Conservation (phyloP, 2,329 filamentous ascomycete species). For the Phyllosticta citrichinensis region DNA sequence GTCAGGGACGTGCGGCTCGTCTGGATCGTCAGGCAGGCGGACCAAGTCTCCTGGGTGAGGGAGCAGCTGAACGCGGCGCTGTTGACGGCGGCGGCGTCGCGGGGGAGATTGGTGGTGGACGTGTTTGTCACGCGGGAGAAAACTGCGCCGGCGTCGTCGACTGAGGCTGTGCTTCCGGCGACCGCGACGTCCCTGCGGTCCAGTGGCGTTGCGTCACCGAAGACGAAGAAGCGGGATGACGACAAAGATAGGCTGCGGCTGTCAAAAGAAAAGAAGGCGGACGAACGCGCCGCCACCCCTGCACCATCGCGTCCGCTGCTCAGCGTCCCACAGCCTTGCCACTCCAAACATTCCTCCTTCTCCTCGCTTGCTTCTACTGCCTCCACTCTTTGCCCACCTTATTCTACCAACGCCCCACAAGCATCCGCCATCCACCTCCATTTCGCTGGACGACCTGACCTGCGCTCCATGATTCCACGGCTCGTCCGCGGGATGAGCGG, state of each 20-base stretch:
- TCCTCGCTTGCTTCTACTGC: background rate
- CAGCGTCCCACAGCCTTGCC: background rate
- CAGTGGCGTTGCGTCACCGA: background rate
- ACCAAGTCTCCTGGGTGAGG: constrained; percentile 12
- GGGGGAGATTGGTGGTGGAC: constrained; percentile 10
- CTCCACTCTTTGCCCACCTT: background rate
- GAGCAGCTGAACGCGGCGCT: constrained; percentile 9
- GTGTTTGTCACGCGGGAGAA: constrained; percentile 11
- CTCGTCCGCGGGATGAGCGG: background rate
- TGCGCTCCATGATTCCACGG: background rate
- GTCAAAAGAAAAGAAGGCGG: too few relatives aligned
- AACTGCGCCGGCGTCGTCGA: background rate
- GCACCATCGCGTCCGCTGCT: background rate
- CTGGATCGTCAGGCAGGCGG: constrained; percentile 12
- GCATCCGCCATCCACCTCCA: background rate
- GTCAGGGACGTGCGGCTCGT: constrained; percentile 11
- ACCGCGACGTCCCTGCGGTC: background rate
- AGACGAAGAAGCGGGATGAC: too few relatives aligned
- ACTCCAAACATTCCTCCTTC: background rate
- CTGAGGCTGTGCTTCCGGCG: background rate
- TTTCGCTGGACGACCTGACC: background rate
- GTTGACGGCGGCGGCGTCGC: background rate
- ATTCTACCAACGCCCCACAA: background rate
- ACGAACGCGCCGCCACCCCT: too few relatives aligned
- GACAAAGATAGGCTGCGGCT: too few relatives aligned